Base-by-base conservation (phyloP, 495 filamentous ascomycete species). In the Jackrogersella multiformis region DNA sequence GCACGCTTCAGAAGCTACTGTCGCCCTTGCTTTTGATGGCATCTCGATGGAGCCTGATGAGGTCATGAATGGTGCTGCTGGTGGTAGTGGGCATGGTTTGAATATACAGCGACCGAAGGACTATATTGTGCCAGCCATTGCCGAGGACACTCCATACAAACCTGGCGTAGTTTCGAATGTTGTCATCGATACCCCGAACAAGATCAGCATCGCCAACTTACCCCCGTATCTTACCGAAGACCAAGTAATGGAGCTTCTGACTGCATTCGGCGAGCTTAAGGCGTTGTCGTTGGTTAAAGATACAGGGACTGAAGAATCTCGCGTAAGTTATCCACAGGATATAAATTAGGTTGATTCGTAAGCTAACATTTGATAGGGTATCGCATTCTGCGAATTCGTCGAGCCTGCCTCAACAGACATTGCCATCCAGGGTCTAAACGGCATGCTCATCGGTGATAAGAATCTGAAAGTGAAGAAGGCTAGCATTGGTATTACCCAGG, bases 341-440 rank as follows among this genome's bases (percentile, higher is more conserved):
- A 9, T 30, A 62, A 44, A 20, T 18, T 23, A 2, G 23, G 18
- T 42, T 26, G 48, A n/a, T 2, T 38, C 9, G 10, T 5, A 45
- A 61, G 35, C 69, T 74, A 67, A 74, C 69, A 56, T 16, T 30
- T 41, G 10, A 7, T 70, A 97, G 93, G 96, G 95, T 15, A 92
- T 99, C 73, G 95, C 95, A 2, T 99, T 98, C 83, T 95, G 92
- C 78, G 96, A 98, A 81, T 99, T 97, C 63, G 82, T 83, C 45
- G 92, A 99, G 62, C 84, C 92, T 18, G 76, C 83, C 12, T 82
- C 87, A 30, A 97, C 93, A 39, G 87, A 90, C 48, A 90, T 96
- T 60, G 94, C 95, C 4, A 90, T 98, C 16, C 90, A 97, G 68
- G 93, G 93, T 26, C 81, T 99, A 16, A 93, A 98, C 72, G 89